phyloP scores from a whole-genome alignment of 495 filamentous ascomycete species.

The Aspergillus bertholletiae region DNA sequence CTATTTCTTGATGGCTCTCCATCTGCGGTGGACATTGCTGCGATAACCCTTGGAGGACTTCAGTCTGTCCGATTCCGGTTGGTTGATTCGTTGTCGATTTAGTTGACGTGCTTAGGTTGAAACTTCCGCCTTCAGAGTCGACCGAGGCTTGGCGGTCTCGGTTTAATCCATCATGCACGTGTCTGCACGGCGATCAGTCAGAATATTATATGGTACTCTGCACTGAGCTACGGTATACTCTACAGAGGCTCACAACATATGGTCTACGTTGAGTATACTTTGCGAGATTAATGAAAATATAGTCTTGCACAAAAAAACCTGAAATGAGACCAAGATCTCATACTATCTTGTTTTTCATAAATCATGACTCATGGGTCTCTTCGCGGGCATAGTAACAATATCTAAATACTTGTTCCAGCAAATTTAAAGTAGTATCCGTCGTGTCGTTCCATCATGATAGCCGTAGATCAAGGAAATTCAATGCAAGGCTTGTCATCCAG shows the following conservation, averaged over 20 bases:
- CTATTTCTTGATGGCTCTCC: neutral
- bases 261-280: too few relatives aligned
- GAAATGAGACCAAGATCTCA: too few relatives aligned
- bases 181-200: too few relatives aligned
- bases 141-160: neutral
- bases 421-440: neutral
- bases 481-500: neutral
- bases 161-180: neutral
- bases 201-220: too few relatives aligned
- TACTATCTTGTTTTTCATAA: neutral
- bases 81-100: neutral
- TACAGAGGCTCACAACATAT: too few relatives aligned
- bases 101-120: neutral
- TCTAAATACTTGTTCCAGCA: neutral
- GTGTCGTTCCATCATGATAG: neutral
- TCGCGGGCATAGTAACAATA: neutral
- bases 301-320: too few relatives aligned
- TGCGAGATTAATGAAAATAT: too few relatives aligned
- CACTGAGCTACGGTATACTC: too few relatives aligned
- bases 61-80: neutral
- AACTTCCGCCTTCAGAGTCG: neutral
- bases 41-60: too few relatives aligned
- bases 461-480: neutral
- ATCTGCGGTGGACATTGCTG: neutral
- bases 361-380: neutral